phyloP scores from a whole-genome alignment of 345 rosid species.

The Sapria himalayana region DNA sequence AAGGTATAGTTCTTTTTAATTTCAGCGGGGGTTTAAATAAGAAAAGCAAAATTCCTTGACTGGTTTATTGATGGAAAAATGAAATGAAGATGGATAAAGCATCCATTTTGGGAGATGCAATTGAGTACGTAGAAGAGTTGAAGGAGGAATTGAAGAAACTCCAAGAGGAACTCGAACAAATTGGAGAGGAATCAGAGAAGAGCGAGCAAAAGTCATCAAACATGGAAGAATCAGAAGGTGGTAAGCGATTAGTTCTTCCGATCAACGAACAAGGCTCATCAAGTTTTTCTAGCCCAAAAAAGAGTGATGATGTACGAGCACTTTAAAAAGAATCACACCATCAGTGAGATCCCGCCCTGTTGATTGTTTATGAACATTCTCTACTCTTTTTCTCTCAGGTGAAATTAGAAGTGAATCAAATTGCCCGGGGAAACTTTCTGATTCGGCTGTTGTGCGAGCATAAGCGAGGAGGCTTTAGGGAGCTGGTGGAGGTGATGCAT shows the following conservation, averaged over 20 bases:
- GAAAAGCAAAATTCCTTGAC: too few species aligned
- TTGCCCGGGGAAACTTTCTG: constrained; percentile 27
- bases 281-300: constrained; percentile 1
- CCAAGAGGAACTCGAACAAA: constrained; percentile 33
- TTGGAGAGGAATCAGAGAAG: constrained; percentile 25
- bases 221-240: constrained; percentile 5
- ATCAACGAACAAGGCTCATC: constrained; percentile 9
- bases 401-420: constrained; percentile 34
- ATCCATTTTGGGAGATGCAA: constrained; percentile 53
- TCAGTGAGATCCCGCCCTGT: too few species aligned
- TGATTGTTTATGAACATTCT: too few species aligned
- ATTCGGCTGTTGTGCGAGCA: constrained; percentile 25
- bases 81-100: constrained; percentile 60
- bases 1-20: too few species aligned
- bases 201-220: constrained; percentile 8
- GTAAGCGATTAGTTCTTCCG: constrained; percentile 2
- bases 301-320: too few species aligned
- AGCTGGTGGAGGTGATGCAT: constrained; percentile 33
- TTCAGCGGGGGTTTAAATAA: too few species aligned
- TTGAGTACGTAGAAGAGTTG: constrained; percentile 43
- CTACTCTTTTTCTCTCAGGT: constrained; percentile 24
- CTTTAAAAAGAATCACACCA: too few species aligned
- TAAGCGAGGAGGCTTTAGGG: constrained; percentile 34
- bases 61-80: too few species aligned
- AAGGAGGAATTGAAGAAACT: constrained; percentile 26